Conservation (phyloP, 352 stramenopile species). For the Pythium biforme region DNA sequence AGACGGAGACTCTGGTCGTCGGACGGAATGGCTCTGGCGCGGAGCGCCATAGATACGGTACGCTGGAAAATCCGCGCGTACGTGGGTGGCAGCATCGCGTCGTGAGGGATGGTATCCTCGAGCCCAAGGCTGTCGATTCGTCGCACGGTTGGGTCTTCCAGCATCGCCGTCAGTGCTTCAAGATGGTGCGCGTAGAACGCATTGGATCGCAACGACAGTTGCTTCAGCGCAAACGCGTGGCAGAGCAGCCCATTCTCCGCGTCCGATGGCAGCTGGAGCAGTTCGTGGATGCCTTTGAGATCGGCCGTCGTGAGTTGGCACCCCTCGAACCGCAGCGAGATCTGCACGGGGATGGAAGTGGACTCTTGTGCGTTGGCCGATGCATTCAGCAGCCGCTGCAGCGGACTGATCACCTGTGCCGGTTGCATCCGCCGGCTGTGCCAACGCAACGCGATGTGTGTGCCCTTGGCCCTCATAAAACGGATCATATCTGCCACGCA, state of each 20-base stretch:
- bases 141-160: neutral
- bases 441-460: conserved; percentile 3
- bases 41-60: neutral
- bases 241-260: neutral
- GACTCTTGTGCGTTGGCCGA: neutral
- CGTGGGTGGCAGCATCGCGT: neutral
- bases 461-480: neutral
- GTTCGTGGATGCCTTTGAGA: neutral
- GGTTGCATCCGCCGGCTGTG: neutral
- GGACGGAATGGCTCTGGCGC: neutral
- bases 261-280: neutral
- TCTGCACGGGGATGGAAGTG: neutral
- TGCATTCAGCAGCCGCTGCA: neutral
- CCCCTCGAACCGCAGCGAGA: neutral
- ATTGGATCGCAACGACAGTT: neutral
- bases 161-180: neutral
- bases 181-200: neutral
- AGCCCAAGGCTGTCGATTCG: neutral
- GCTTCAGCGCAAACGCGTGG: neutral
- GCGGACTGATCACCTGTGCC: neutral
- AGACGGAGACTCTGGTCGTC: neutral
- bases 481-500: neutral
- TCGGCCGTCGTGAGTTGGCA: neutral
- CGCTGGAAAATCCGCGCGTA: conserved; percentile 1
- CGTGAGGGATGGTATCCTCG: neutral